phyloP scores from a whole-genome alignment of 345 rosid genomes.

The Lumnitzera littorea region DNA sequence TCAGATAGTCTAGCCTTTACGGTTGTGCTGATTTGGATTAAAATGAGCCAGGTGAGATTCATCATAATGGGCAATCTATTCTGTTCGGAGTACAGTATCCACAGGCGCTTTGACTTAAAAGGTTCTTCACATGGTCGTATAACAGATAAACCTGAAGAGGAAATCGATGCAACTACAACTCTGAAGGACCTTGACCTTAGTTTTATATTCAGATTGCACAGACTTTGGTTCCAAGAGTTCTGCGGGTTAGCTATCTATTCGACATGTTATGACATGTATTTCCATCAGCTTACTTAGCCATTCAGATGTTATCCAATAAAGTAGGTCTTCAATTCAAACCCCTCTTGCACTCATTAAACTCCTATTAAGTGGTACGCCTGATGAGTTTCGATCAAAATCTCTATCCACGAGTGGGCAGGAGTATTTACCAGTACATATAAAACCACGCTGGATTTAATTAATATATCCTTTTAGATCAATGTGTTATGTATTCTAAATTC shows the following conservation, averaged over 20 bases:
- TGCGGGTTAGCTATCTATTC: constrained; percentile 45
- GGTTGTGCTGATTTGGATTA: not conserved
- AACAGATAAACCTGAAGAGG: constrained; percentile 67
- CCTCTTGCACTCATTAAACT: too few species aligned
- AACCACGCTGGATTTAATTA: too few species aligned
- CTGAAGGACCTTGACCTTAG: constrained; percentile 96
- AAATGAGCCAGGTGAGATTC: constrained; percentile 59
- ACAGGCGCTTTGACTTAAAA: constrained; percentile 86
- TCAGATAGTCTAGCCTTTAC: not conserved
- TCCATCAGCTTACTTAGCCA: not conserved
- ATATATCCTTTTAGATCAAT: too few species aligned
- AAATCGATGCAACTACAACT: constrained; percentile 68
- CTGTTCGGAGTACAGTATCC: constrained; percentile 66
- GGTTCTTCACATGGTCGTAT: constrained; percentile 94
- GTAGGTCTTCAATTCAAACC: too few species aligned
- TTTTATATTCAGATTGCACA: constrained; percentile 60
- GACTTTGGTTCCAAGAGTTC: constrained; percentile 76
- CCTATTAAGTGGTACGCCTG: too few species aligned
- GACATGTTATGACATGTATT: not conserved
- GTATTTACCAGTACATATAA: too few species aligned
- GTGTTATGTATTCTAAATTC: too few species aligned
- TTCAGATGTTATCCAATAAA: too few species aligned
- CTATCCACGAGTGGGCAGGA: too few species aligned
- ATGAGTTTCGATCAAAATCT: too few species aligned
- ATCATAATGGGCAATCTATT: constrained; percentile 92